phyloP scores from a whole-genome alignment of 768 basidiomycete genomes.

The Psilocybe cyanescens region DNA sequence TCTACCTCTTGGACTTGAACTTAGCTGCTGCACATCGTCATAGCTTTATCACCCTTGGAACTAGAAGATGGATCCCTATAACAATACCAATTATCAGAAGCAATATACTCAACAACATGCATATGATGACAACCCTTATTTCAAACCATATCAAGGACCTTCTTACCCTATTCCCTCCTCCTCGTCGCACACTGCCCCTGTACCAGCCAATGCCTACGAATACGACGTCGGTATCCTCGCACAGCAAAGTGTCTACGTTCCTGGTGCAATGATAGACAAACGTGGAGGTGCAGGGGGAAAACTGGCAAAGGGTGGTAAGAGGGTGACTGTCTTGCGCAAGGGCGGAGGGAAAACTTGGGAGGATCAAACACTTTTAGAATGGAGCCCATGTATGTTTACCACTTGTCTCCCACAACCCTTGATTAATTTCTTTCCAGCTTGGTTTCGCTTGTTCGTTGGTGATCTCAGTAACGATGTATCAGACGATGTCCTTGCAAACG shows the following conservation, averaged over 20 bases:
- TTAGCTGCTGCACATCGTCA: not conserved
- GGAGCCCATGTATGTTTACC: conserved; percentile 89
- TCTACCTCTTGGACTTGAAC: not conserved
- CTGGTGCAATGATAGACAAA: conserved; percentile 89
- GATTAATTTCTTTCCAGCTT: conserved; percentile 54
- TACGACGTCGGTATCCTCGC: conserved; percentile 91
- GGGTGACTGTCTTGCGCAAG: conserved; percentile 92
- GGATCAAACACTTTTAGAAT: conserved; percentile 94
- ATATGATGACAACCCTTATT: conserved; percentile 78
- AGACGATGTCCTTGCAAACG: conserved; percentile 90
- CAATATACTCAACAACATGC: conserved; percentile 56
- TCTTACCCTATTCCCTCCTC: conserved; percentile 68
- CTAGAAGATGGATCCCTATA: conserved; percentile 47
- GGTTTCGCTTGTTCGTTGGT: conserved; percentile 98
- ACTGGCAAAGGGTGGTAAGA: conserved; percentile 87
- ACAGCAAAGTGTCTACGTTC: conserved; percentile 91
- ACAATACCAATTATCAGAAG: conserved; percentile 51
- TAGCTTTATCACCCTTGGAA: not conserved
- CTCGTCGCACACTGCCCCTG: conserved; percentile 73
- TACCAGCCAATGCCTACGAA: conserved; percentile 90
- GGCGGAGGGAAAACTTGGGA: conserved; percentile 98
- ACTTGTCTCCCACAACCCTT: not conserved
- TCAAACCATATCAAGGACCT: conserved; percentile 79
- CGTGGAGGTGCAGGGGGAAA: conserved; percentile 86
- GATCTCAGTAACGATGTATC: conserved; percentile 98